Evolutionary conservation across 495 filamentous ascomycete species (phyloP).

Genomic region (Aspergillus bridgeri): DNA sequence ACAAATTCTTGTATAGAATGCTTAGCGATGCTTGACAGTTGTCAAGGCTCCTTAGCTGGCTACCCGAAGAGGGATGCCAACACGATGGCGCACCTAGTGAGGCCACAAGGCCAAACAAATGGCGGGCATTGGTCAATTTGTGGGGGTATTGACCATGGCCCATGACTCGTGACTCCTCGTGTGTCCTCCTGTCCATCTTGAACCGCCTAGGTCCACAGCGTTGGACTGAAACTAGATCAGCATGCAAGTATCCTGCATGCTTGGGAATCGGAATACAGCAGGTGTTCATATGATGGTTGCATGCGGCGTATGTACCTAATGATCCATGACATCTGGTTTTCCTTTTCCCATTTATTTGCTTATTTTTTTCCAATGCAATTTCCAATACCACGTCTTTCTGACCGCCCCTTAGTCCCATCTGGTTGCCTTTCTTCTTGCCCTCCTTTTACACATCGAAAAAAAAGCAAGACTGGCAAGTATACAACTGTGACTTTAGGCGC

Average conservation of each 20-base stretch:
- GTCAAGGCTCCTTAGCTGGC: neutral
- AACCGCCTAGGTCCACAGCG: neutral
- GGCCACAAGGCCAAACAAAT: neutral
- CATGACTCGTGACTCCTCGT: neutral
- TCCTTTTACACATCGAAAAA: neutral
- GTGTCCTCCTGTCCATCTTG: neutral
- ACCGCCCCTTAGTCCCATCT: neutral
- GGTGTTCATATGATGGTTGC: neutral
- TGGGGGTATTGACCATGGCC: neutral
- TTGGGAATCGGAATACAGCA: neutral
- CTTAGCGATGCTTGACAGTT: neutral
- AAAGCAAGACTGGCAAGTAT: neutral
- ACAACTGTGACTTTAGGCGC: neutral
- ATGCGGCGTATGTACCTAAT: neutral
- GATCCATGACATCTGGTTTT: neutral
- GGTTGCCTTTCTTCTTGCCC: neutral
- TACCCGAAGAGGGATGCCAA: neutral
- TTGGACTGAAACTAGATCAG: neutral
- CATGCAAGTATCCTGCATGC: neutral
- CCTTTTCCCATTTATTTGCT: too few species aligned
- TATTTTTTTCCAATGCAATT: neutral
- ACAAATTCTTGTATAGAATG: neutral
- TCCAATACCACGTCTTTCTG: neutral
- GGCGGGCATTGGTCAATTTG: neutral
- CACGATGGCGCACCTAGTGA: neutral